Base-by-base conservation (phyloP, 352 stramenopile genomes). In the Salisapilia sapeloensis region DNA sequence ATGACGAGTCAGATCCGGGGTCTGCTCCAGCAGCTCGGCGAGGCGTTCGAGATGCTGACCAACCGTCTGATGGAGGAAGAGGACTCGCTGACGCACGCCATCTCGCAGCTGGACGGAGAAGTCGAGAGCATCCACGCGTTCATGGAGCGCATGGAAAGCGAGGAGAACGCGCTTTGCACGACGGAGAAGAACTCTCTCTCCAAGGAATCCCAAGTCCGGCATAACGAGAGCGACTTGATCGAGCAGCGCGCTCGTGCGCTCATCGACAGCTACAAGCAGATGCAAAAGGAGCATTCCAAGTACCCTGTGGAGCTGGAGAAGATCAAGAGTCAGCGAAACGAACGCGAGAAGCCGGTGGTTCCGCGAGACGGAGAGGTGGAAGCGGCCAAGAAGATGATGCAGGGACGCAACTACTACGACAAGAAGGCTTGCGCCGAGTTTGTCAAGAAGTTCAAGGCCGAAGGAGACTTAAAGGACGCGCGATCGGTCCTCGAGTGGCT, bases 371-470 rank as follows among this genome's bases (percentile, higher is more conserved):
- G 67, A 2, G 74, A 90, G 46, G 50, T 90, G 12, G 74, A 90
- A 24, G 50, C 53, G 6, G 70, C 66, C 22, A 82, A 82, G 46
- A 60, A 57, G 31, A 46, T 90, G 12, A 70, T 90, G 40, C 86
- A 90, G 51, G 67, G 70, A 31, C 74, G 74, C 41, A 90, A 90
- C 56, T 90, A 86, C 63, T 90, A 90, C 58, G 74, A 90, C 46
- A 59, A 60, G 14, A 79, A 78, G 45, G 69, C 74, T 14, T 90
- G 74, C 40, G 50, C 48, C 7, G 74, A 90, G 22, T 86, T 82
- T 34, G 53, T 44, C 4, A 83, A 83, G 55, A 79, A 79, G 43
- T 90, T 85, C 48, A 78, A 80, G 46, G 36, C 78, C n/a, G 65
- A 84, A 17, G 43, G 56, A 29, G 70, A 90, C 9, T 50, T 86